phyloP scores from a whole-genome alignment of 495 filamentous ascomycete species.

The Amphirosellinia nigrospora region DNA sequence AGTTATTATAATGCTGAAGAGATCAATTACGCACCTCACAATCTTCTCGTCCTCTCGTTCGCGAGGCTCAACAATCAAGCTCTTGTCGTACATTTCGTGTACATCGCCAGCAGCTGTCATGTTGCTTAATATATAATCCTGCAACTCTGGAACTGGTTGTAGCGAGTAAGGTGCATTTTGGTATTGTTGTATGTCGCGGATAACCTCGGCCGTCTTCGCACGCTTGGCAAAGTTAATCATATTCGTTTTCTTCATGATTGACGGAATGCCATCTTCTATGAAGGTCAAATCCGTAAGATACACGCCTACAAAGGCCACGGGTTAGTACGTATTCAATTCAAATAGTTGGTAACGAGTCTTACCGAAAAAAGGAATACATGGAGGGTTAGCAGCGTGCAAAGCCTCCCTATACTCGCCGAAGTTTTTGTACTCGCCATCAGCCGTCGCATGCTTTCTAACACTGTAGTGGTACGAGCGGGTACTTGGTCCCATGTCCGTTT shows the following conservation, averaged over 20 bases:
- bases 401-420: slow-evolving; percentile 96
- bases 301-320: slow-evolving; percentile 66
- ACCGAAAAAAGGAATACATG: slow-evolving; percentile 99
- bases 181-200: slow-evolving; percentile 97
- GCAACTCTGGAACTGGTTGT: slow-evolving; percentile 85
- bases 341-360: slow-evolving; percentile 41
- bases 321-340: slow-evolving; percentile 29
- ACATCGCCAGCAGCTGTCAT: slow-evolving; percentile 94
- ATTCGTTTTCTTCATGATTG: slow-evolving; percentile 90
- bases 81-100: slow-evolving; percentile 98
- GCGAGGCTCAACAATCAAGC: slow-evolving; percentile 87
- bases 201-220: slow-evolving; percentile 96
- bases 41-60: slow-evolving; percentile 92
- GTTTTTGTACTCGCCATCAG: slow-evolving; percentile 97
- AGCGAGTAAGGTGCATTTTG: slow-evolving; percentile 94
- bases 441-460: slow-evolving; percentile 87
- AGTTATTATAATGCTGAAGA: background rate
- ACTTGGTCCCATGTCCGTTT: slow-evolving; percentile 95
- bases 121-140: slow-evolving; percentile 95
- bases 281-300: slow-evolving; percentile 98
- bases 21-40: slow-evolving; percentile 55
- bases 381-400: slow-evolving; percentile 88
- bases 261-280: slow-evolving; percentile 97
- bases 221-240: slow-evolving; percentile 99
- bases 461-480: slow-evolving; percentile 76